Base-by-base conservation (phyloP, 148 eudicot species). In the Oxyria digyna region DNA sequence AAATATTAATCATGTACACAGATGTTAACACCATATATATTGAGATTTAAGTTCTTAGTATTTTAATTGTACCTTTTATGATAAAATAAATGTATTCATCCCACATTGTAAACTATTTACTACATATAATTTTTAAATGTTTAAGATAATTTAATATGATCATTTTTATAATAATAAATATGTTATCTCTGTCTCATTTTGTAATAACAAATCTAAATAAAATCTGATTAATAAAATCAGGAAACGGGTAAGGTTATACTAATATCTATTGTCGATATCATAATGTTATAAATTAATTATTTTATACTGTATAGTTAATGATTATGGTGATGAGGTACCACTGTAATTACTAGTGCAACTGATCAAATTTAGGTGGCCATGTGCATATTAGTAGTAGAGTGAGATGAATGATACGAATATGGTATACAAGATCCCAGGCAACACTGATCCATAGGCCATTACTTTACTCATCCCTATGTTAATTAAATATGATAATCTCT, bases 401-500 rank as follows among this genome's bases (percentile, higher is more conserved):
- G 14, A 52, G 8, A 59, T 59, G 20, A 14, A 29, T 24, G 27
- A 13, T 6, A n/a, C n/a, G n/a, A 3, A 4, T 24, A 55, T 55
- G 3, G 31, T 59, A 35, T 37, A 65, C 65, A 46, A 43, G 81
- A 84, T 84, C 87, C 87, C 65, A 84, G 83, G 83, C 87, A 69
- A 71, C 73, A 70, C 78, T 77, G 73, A 84, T 84, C 85, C 83
- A 81, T 69, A 81, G 74, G 78, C 64, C 62, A 26, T 29, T 73
- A 40, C 29, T 65, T 62, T 29, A 49, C 41, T 59, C 21, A 59
- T 59, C 65, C 65, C 65, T 59, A 59, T 59, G 65, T 29, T 27
- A 57, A 27, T 57, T 27, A 4, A 59, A 13, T 14, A 59, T 27
- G 3, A 59, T 52, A 1, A 57, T 29, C 65, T 27, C 38, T 59